Conservation (phyloP, 139 green algal genomes). For the Closterium sp. region DNA sequence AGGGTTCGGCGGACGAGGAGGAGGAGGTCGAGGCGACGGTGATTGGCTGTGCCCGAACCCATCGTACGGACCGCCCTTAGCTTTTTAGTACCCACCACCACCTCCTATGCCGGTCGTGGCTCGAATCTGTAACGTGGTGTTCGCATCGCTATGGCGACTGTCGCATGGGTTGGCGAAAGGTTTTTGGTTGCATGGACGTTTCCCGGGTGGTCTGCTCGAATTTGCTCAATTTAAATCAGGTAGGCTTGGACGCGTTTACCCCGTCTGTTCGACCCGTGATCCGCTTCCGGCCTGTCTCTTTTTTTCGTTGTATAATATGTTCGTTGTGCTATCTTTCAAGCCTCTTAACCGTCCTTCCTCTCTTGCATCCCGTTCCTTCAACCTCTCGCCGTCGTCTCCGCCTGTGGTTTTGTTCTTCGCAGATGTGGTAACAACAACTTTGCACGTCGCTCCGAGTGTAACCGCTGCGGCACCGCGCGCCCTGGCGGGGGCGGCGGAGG, state of each 20-base stretch:
- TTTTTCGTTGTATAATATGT: not conserved
- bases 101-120: not conserved
- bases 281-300: too few species aligned
- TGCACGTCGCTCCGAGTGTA: conserved; percentile 38
- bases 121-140: not conserved
- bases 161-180: not conserved
- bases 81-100: not conserved
- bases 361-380: not conserved
- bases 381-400: not conserved
- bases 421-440: conserved; percentile 49
- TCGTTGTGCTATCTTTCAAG: not conserved
- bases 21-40: conserved; percentile 28
- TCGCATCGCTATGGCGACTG: not conserved
- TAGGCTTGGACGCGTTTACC: not conserved
- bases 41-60: conserved; percentile 36
- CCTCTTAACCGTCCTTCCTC: not conserved
- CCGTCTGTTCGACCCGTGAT: too few species aligned
- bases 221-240: not conserved
- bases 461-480: conserved; percentile 23
- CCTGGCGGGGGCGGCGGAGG: conserved; percentile 2
- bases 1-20: not conserved
- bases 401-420: not conserved
- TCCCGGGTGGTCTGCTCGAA: conserved; percentile 6
- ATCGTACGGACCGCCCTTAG: not conserved
- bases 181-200: not conserved